Evolutionary conservation across 495 filamentous ascomycete species (phyloP), one percentile per base, ranked within the genome.

Genomic region (Oidiodendron maius): DNA sequence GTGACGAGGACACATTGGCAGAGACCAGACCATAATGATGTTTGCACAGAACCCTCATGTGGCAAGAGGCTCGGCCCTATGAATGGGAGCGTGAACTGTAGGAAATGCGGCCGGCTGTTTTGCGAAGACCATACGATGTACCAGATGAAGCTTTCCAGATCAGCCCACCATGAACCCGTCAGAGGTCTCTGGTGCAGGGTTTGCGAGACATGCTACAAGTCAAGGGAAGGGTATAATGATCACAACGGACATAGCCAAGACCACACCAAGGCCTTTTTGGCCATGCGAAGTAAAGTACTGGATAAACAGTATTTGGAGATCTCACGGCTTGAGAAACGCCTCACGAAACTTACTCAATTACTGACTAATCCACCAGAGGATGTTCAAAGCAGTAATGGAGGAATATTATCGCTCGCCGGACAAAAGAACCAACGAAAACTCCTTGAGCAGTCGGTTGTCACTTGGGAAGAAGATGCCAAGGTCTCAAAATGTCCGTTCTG

Each of bases 51-150:
- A 51, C 93, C 90, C 17, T 75, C 81, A 13, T 98, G 93, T 58
- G 87, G 83, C 17, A 82, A 83, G 61, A 78, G 80, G 22, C 71
- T 96, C 11, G 89, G 87, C 3, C 76, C 82, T 11, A 75, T 84
- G 17, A 89, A 84, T 53, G 90, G 91, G 13, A 87, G 75, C 50
- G 81, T 97, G 54, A 95, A 98, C 60, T 98, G 93, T 61, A 74
- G 93, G 45, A 86, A 88, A 44, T 98, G 93, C 53, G 93, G 93
- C 0, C 85, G 81, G 53, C 70, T 98, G 26, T 98, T 96, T 61
- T 98, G 93, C 66, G 91, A 97, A 61, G 88, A 94, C 55, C 94
- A 98, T 69, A 96, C 91, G 24, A 96, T 96, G 93, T 98, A 97
- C 58, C 91, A 97, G 69, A 97, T 97, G 87, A 96, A 93, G 74